A percentile compares a stretch with the other conserved stretches of the same genome.
Conservation (phyloP, 805 yeast species). For the Ogataea nitratoaversa region DNA sequence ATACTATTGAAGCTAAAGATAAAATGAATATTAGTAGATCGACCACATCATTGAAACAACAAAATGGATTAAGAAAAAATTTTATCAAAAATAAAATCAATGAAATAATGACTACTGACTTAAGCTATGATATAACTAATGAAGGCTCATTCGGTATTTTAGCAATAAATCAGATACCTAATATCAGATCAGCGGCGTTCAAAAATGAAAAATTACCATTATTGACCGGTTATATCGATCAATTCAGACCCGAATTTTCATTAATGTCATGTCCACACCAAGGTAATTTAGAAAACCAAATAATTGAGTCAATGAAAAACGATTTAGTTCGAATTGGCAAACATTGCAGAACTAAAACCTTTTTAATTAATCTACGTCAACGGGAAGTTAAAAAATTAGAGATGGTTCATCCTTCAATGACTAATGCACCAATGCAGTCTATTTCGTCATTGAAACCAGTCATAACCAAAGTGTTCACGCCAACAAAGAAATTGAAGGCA, state of each 20-base stretch:
- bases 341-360: slow-evolving; percentile 12
- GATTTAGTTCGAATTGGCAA: slow-evolving; percentile 32
- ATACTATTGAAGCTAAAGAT: slow-evolving; percentile 6
- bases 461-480: slow-evolving; percentile 13
- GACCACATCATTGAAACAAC: slow-evolving; percentile 6
- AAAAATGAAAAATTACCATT: slow-evolving; percentile 17
- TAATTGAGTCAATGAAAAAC: slow-evolving; percentile 43
- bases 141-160: slow-evolving; percentile 3
- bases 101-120: slow-evolving; percentile 12
- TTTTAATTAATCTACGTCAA: slow-evolving; percentile 25
- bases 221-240: slow-evolving; percentile 39
- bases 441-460: slow-evolving; percentile 7
- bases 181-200: not conserved
- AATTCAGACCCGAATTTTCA: slow-evolving; percentile 48
- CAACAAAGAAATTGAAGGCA: slow-evolving; percentile 7
- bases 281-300: slow-evolving; percentile 40
- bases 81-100: slow-evolving; percentile 9
- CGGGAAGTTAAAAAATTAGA: slow-evolving; percentile 24
- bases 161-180: slow-evolving; percentile 3
- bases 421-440: not conserved
- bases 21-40: slow-evolving; percentile 8
- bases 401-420: slow-evolving; percentile 7
- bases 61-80: slow-evolving; percentile 1
- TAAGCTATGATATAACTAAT: slow-evolving; percentile 1
- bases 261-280: slow-evolving; percentile 48